These are phyloP conservation scores for Kitagawia praeruptora DNA, from an alignment of 129 eudicot genomes.

Conservation along the genomic window DNA sequence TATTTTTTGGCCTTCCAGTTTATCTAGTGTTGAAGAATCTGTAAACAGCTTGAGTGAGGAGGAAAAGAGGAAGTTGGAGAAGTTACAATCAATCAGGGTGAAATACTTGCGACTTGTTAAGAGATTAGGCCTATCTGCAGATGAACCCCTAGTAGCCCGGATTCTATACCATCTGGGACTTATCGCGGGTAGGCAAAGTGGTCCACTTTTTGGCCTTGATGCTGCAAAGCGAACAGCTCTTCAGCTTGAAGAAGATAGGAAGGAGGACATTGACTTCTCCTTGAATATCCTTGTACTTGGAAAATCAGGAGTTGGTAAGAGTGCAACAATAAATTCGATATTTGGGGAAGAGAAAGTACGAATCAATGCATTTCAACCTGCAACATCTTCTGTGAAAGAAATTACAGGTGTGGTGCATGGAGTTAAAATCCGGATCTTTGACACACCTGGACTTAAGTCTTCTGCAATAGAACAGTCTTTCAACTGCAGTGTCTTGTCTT, in stretches of 20 bases:
- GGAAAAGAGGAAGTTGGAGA: background rate
- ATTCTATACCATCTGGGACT: background rate
- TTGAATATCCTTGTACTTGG: background rate
- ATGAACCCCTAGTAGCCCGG: background rate
- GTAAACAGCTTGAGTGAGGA: background rate
- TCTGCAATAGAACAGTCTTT: background rate
- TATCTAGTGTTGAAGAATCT: background rate
- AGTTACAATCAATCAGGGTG: background rate
- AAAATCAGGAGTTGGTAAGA: background rate
- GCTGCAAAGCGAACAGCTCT: background rate
- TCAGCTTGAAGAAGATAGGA: background rate
- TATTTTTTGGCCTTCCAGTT: background rate
- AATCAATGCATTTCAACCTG: background rate
- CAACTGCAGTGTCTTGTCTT: background rate
- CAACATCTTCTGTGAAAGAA: background rate
- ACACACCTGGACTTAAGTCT: background rate
- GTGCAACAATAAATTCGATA: constrained; percentile 1
- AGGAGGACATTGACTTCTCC: background rate
- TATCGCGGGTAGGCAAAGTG: background rate
- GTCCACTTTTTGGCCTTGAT: background rate
- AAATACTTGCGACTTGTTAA: too few species aligned
- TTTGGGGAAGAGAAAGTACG: background rate
- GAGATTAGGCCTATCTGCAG: background rate
- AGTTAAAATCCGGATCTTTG: background rate
- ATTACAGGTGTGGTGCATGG: background rate